Percentiles rank a stretch among this genome's conserved stretches.
These are phyloP conservation scores for Malus orientalis DNA, from an alignment of 306 rosid genomes.

Conservation along the genomic window DNA sequence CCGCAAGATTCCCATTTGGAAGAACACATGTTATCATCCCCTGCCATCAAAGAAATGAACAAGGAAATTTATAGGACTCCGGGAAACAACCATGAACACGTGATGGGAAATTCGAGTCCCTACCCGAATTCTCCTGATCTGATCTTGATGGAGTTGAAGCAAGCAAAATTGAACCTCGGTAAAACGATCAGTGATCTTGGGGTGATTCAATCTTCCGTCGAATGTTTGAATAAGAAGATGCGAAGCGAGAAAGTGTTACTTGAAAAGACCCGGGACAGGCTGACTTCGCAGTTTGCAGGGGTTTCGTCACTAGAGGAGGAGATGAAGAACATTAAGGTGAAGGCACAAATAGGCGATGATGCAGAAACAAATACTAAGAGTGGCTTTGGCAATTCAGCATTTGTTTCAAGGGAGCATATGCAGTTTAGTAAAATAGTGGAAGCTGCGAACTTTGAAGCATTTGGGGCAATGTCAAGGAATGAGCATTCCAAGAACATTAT, in stretches of 20 bases:
- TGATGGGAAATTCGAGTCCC: conserved; percentile 38
- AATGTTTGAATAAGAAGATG: conserved; percentile 74
- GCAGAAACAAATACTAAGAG: conserved; percentile 9
- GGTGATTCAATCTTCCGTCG: conserved; percentile 71
- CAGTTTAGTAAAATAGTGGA: conserved; percentile 25
- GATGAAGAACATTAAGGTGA: conserved; percentile 19
- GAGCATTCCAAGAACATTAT: conserved; percentile 33
- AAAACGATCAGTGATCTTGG: conserved; percentile 79
- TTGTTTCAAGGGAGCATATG: conserved; percentile 15
- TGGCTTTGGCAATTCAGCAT: conserved; percentile 16
- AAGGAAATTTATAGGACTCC: conserved; percentile 23
- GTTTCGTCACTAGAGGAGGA: conserved; percentile 46
- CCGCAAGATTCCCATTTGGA: conserved; percentile 12
- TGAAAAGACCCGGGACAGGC: conserved; percentile 57
- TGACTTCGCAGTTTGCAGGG: conserved; percentile 56
- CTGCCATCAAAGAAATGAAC: conserved; percentile 52
- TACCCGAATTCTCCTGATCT: conserved; percentile 41
- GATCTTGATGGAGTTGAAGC: conserved; percentile 66
- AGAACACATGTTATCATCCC: conserved; percentile 23
- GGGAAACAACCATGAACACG: conserved; percentile 24
- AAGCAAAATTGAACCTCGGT: conserved; percentile 71
- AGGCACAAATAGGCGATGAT: conserved; percentile 14
- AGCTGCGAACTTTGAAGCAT: conserved; percentile 26
- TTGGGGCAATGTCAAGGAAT: conserved; percentile 10
- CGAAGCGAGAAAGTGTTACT: conserved; percentile 60